A percentile compares a stretch with the other conserved stretches of the same genome.
Evolutionary conservation across 768 basidiomycete genomes (phyloP).

Genomic region (Termitomyces sp.): DNA sequence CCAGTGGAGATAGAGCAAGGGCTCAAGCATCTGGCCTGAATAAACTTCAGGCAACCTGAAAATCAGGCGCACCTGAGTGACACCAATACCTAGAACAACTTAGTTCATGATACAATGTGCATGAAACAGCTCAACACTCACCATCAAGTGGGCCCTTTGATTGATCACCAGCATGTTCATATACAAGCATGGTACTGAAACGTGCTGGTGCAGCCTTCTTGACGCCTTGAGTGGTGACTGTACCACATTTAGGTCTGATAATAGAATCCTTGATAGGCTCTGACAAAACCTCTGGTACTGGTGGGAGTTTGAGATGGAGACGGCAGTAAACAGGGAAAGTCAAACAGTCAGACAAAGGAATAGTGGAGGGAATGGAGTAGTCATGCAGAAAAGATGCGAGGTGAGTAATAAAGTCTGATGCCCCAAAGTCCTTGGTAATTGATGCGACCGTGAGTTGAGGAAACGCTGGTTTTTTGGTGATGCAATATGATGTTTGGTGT

Average conservation of each 20-base stretch:
- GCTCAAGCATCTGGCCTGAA: constrained; percentile 12
- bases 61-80: too few species aligned
- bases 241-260: background rate
- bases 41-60: too few species aligned
- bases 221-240: constrained; percentile 10
- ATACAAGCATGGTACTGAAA: constrained; percentile 21
- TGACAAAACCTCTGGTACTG: constrained; percentile 11
- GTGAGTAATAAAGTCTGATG: constrained; percentile 9
- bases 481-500: too few species aligned
- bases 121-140: background rate
- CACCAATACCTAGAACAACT: constrained; percentile 14
- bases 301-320: constrained; percentile 14
- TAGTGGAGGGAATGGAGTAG: too few species aligned
- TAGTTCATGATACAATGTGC: background rate
- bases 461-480: constrained; percentile 4
- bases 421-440: constrained; percentile 8
- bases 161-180: background rate
- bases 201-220: constrained; percentile 11
- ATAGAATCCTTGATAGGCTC: constrained; percentile 11
- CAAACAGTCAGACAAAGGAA: background rate
- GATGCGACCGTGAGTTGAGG: constrained; percentile 4
- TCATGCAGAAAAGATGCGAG: constrained; percentile 10
- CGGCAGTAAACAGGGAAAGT: constrained; percentile 18
- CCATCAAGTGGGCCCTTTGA: constrained; percentile 1
- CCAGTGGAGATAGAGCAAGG: constrained; percentile 24